Base-by-base conservation (phyloP, 2,329 filamentous ascomycete genomes). In the Raffaelea deltoideospora region DNA sequence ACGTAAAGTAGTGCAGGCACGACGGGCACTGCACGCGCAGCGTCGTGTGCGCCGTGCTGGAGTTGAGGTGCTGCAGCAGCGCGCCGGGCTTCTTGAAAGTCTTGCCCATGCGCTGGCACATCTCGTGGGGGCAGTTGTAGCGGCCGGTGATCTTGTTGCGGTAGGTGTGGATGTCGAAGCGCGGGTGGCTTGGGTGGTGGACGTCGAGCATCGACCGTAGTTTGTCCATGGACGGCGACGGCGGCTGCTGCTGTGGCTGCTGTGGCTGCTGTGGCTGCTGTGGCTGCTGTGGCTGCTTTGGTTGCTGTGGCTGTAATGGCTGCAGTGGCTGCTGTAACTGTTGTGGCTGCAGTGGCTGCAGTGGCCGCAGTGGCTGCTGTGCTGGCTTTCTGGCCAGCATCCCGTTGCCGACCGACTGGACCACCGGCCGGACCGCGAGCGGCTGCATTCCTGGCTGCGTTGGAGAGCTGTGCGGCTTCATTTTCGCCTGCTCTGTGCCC, bases 111-210 rank as follows among this genome's bases (percentile, higher is more conserved):
- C 39, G 36, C 62, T 56, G 53, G 62, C 75, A 79, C 3, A 50
- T 45, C 1, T 45, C 43, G 38, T 67, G 61, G 0, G 73, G 74
- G 37, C 75, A 79, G 37, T 52, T 57, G 53, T 62, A 79, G 34
- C 55, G 58, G 32, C 54, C 49, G 2, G 58, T 53, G 22, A 61
- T 50, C 0, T 51, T 36, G 29, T 64, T 54, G 38, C 50, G 62
- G 55, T 73, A 76, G 6, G 54, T 52, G 2, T 57, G 52, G 1
- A 59, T 51, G 30, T 66, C 59, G 52, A 69, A 77, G 10, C 22
- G 13, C 3, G 37, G 37, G 31, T 41, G 32, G 29, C 26, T 21
- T 10, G 38, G 37, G 31, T 44, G 30, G 37, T 41, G 18, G 7
- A 34, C 29, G 15, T 36, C 28, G 20, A 35, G 23, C n/a, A n/a